Conservation (phyloP, 1,139 yeast genomes). For the Debaryomycetaceae sp. region DNA sequence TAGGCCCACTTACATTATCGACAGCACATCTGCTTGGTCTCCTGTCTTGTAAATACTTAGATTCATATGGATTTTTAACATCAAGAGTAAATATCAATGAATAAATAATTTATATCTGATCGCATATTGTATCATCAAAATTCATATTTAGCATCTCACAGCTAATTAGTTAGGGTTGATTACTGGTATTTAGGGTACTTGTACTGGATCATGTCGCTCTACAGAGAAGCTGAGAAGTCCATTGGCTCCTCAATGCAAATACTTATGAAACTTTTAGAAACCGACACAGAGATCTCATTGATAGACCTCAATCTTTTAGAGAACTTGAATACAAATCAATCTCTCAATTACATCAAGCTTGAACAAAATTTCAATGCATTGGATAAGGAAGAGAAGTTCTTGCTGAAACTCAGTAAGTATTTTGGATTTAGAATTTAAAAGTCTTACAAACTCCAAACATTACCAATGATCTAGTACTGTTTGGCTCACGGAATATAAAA, state of each 20-base stretch:
- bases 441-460: not conserved
- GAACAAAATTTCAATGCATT: slow-evolving; percentile 44
- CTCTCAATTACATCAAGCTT: slow-evolving; percentile 52
- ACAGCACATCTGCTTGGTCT: no score
- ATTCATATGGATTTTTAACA: no score
- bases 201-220: slow-evolving; percentile 17
- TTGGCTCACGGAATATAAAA: not conserved
- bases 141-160: no score
- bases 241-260: slow-evolving; percentile 28
- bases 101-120: no score
- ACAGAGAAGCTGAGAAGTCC: slow-evolving; percentile 30
- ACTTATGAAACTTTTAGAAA: slow-evolving; percentile 37
- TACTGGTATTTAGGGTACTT: no score
- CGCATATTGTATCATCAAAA: no score
- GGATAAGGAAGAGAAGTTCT: slow-evolving; percentile 28
- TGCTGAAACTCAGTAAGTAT: slow-evolving; percentile 31
- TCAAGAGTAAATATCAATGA: no score
- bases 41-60: no score
- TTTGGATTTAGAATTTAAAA: not conserved
- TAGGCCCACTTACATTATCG: slow-evolving; percentile 12
- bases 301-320: slow-evolving; percentile 51
- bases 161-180: no score
- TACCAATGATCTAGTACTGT: not conserved
- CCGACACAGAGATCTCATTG: slow-evolving; percentile 53
- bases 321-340: slow-evolving; percentile 55